Evolutionary conservation across 2,329 filamentous ascomycete species (phyloP).

Genomic region (Drechslerella dactyloides): DNA sequence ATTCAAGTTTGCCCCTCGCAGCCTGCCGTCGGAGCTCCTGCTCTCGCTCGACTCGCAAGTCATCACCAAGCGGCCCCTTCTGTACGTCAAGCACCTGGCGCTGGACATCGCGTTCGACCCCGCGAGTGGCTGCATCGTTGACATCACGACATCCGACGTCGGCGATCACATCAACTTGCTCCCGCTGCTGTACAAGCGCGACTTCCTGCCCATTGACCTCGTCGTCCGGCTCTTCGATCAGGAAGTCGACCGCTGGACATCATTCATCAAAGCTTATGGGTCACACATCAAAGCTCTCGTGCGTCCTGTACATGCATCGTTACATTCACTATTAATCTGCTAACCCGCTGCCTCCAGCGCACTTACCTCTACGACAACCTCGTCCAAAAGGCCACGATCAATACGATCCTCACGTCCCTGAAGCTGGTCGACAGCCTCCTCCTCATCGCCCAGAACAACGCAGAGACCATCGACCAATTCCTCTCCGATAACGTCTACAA

Average conservation of each 20-base stretch:
- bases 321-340: background rate
- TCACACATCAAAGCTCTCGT: slow-evolving; percentile 45
- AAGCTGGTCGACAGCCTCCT: slow-evolving; percentile 46
- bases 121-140: slow-evolving; percentile 21
- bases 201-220: slow-evolving; percentile 46
- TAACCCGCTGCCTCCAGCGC: slow-evolving; percentile 11
- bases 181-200: slow-evolving; percentile 41
- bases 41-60: slow-evolving; percentile 41
- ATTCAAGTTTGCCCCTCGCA: slow-evolving; percentile 36
- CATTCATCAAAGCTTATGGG: slow-evolving; percentile 39
- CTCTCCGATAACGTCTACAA: slow-evolving; percentile 36
- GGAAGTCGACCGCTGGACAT: slow-evolving; percentile 43
- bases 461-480: slow-evolving; percentile 41
- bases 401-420: slow-evolving; percentile 45
- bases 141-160: slow-evolving; percentile 46
- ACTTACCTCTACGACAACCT: slow-evolving; percentile 49
- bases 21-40: slow-evolving; percentile 29
- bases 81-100: slow-evolving; percentile 41
- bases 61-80: slow-evolving; percentile 33
- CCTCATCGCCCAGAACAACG: slow-evolving; percentile 42
- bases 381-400: slow-evolving; percentile 48
- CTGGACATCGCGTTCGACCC: slow-evolving; percentile 42
- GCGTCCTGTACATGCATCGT: background rate
- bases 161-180: slow-evolving; percentile 42
- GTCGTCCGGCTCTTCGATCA: slow-evolving; percentile 44